These are phyloP conservation scores for Lotus japonicus DNA, from an alignment of 306 rosid genomes.

Conservation along the genomic window DNA sequence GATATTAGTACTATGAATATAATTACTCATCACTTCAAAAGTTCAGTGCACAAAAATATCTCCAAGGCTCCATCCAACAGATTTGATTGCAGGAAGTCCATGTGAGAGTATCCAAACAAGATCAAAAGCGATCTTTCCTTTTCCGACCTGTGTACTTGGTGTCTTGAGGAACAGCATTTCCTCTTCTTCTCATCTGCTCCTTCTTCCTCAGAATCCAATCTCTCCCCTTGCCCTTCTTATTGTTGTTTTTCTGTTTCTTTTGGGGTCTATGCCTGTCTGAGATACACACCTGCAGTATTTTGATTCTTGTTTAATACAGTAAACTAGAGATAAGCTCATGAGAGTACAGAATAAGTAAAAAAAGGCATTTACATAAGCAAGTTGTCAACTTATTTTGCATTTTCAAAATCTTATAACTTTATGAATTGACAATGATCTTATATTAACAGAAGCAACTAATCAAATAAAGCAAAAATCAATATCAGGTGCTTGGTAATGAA, in stretches of 20 bases:
- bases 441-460: too few relatives aligned
- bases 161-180: slow-evolving; percentile 65
- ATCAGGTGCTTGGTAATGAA: too few relatives aligned
- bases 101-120: background rate
- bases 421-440: too few relatives aligned
- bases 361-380: background rate
- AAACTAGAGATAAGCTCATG: background rate
- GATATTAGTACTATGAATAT: too few relatives aligned
- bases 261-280: slow-evolving; percentile 78
- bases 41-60: too few relatives aligned
- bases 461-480: too few relatives aligned
- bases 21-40: too few relatives aligned
- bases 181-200: slow-evolving; percentile 92
- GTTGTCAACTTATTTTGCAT: background rate
- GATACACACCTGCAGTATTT: slow-evolving; percentile 43
- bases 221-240: slow-evolving; percentile 62
- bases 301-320: background rate
- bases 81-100: too few relatives aligned
- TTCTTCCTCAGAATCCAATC: slow-evolving; percentile 81
- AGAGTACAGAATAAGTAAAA: background rate
- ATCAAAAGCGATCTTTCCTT: slow-evolving; percentile 72
- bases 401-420: background rate
- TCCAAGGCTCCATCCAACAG: too few relatives aligned
- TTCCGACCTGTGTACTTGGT: slow-evolving; percentile 82
- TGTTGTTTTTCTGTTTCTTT: slow-evolving; percentile 53